Evolutionary conservation across 2,329 filamentous ascomycete species (phyloP).

Genomic region (Sporothrix globosa): DNA sequence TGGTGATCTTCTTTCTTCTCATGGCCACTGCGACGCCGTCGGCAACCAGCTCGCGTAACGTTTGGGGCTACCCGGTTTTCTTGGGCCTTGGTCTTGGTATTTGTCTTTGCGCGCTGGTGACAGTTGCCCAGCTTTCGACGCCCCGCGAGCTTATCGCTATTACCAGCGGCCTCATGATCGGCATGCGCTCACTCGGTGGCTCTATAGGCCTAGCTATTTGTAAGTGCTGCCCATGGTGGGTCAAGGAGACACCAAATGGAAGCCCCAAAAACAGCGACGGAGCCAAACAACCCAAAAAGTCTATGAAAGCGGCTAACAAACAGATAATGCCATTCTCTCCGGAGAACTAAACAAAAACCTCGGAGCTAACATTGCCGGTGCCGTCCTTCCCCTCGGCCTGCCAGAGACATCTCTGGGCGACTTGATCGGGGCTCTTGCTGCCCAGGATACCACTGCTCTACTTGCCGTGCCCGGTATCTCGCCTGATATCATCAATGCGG

Average conservation of each 20-base stretch:
- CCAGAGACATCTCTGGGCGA: slow-evolving; percentile 21
- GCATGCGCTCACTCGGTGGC: slow-evolving; percentile 50
- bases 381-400: slow-evolving; percentile 30
- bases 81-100: slow-evolving; percentile 27
- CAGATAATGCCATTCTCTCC: slow-evolving; percentile 41
- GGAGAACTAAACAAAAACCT: slow-evolving; percentile 18
- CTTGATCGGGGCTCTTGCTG: slow-evolving; percentile 20
- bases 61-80: slow-evolving; percentile 45
- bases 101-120: slow-evolving; percentile 35
- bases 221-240: background rate
- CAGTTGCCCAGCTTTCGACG: slow-evolving; percentile 44
- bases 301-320: background rate
- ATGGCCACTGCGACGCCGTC: slow-evolving; percentile 38
- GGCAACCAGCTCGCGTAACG: slow-evolving; percentile 35
- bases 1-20: slow-evolving; percentile 40
- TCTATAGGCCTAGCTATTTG: slow-evolving; percentile 54
- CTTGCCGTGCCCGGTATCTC: slow-evolving; percentile 19
- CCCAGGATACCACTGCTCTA: background rate
- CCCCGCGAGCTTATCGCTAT: slow-evolving; percentile 45
- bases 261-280: no score
- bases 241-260: no score
- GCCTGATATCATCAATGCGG: slow-evolving; percentile 26
- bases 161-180: slow-evolving; percentile 44
- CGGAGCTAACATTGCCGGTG: slow-evolving; percentile 26
- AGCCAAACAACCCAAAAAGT: background rate